Percentiles rank a stretch among this genome's conserved stretches.
phyloP scores from a whole-genome alignment of 208 protist species.

The Wallacemonas sp. region DNA sequence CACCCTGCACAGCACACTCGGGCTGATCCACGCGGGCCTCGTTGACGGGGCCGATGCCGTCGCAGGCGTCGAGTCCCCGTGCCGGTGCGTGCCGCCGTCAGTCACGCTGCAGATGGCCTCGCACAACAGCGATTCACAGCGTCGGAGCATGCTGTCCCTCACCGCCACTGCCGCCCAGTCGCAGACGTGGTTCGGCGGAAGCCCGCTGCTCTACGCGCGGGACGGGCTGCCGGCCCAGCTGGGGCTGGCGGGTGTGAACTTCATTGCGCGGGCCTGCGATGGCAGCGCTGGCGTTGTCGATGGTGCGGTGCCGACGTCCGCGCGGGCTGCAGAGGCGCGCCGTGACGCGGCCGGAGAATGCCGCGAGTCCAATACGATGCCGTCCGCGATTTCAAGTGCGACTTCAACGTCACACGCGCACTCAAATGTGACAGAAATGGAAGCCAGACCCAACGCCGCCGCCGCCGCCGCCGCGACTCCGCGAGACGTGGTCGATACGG shows the following conservation, averaged over 20 bases:
- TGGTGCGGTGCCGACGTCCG: too few species aligned
- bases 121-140: neutral
- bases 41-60: neutral
- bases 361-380: too few species aligned
- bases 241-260: neutral
- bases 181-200: slow-evolving; percentile 7
- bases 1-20: slow-evolving; percentile 9
- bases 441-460: too few species aligned
- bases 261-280: too few species aligned
- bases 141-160: slow-evolving; percentile 4
- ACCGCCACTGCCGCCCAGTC: slow-evolving; percentile 7
- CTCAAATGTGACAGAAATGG: too few species aligned
- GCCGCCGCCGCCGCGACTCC: too few species aligned
- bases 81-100: neutral
- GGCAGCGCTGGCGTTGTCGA: too few species aligned
- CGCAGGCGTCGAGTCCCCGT: neutral
- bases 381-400: too few species aligned
- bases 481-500: too few species aligned
- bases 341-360: too few species aligned
- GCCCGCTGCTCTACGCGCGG: neutral
- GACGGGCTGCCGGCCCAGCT: neutral
- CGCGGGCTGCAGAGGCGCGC: too few species aligned
- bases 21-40: neutral
- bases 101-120: neutral
- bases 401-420: too few species aligned